These are phyloP conservation scores for Thalassiosira profunda DNA, from an alignment of 108 stramenopile genomes.

Conservation along the genomic window DNA sequence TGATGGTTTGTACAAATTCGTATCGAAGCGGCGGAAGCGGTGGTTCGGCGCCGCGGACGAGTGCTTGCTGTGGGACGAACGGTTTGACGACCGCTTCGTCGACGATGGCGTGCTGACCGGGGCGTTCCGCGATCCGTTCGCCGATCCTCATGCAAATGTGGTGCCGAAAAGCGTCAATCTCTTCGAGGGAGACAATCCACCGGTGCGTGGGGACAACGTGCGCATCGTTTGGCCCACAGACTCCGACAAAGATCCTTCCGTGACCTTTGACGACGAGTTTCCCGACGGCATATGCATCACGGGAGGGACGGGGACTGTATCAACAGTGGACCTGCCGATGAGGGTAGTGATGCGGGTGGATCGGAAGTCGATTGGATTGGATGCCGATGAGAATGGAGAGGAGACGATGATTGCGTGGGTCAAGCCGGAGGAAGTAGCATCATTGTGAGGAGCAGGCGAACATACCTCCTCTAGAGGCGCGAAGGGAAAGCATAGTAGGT, in stretches of 20 bases:
- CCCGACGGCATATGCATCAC: conserved; percentile 39
- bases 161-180: conserved; percentile 2
- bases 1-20: conserved; percentile 15
- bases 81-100: conserved; percentile 40
- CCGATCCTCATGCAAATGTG: conserved; percentile 14
- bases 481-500: too few relatives aligned
- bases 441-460: conserved; percentile 5
- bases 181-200: conserved; percentile 21
- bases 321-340: conserved; percentile 38
- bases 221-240: conserved; percentile 28
- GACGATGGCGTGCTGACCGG: conserved; percentile 38
- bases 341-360: conserved; percentile 39
- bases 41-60: conserved; percentile 27
- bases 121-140: conserved; percentile 18
- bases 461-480: too few relatives aligned
- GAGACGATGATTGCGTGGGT: conserved; percentile 46
- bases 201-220: conserved; percentile 19
- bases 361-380: conserved; percentile 31
- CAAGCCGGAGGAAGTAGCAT: conserved; percentile 27
- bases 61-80: conserved; percentile 25
- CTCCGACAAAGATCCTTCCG: conserved; percentile 7
- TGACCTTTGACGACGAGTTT: conserved; percentile 44
- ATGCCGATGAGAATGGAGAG: not conserved
- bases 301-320: conserved; percentile 30
- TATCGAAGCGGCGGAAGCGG: conserved; percentile 13